Evolutionary conservation across 2,329 filamentous ascomycete genomes (phyloP).

Genomic region (Xylariaceae sp.): DNA sequence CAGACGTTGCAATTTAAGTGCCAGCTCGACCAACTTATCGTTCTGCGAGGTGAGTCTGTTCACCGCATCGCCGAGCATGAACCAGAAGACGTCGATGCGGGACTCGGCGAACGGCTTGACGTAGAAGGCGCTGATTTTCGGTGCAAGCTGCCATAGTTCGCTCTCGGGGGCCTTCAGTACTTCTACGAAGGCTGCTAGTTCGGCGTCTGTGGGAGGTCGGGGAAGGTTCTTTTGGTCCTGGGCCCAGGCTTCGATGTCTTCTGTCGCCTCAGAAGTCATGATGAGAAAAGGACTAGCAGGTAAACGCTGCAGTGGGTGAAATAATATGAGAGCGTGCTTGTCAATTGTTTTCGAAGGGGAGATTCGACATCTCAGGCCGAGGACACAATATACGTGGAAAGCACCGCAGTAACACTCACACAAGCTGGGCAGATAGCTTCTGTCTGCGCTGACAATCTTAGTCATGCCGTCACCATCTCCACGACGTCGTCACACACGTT

Average conservation of each 20-base stretch:
- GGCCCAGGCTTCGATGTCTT: constrained; percentile 11
- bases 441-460: background rate
- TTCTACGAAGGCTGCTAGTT: constrained; percentile 8
- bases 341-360: background rate
- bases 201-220: constrained; percentile 10
- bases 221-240: constrained; percentile 10
- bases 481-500: background rate
- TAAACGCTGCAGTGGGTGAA: background rate
- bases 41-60: constrained; percentile 15
- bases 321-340: background rate
- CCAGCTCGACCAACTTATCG: constrained; percentile 16
- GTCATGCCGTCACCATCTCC: background rate
- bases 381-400: no score
- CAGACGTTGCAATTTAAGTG: constrained; percentile 15
- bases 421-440: no score
- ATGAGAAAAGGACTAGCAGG: background rate
- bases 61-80: constrained; percentile 14
- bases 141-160: constrained; percentile 12
- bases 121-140: constrained; percentile 5
- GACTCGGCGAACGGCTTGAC: constrained; percentile 14
- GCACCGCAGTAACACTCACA: no score
- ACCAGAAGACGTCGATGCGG: constrained; percentile 14
- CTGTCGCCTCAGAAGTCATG: constrained; percentile 12
- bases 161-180: constrained; percentile 4
- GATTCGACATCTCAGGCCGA: background rate